These are phyloP conservation scores for Chrysanthemum lavandulifolium DNA, from an alignment of 129 eudicot species.

Conservation along the genomic window DNA sequence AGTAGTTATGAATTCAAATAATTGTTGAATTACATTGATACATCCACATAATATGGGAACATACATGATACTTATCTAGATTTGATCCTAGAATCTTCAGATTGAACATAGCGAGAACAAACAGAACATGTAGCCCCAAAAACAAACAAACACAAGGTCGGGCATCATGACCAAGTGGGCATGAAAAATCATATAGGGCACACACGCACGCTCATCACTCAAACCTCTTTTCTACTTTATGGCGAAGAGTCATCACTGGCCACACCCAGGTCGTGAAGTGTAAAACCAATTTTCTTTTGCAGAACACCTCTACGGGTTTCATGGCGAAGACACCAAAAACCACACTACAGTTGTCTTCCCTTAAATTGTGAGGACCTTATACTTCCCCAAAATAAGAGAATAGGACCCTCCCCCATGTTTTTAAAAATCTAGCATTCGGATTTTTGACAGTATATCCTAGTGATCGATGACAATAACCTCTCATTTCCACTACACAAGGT, in stretches of 20 bases:
- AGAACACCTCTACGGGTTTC: too few species aligned
- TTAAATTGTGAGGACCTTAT: conserved; percentile 33
- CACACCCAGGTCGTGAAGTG: too few species aligned
- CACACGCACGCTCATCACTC: conserved; percentile 20
- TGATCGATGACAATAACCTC: conserved; percentile 23
- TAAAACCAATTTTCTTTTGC: too few species aligned
- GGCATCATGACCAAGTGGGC: conserved; percentile 18
- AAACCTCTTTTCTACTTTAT: conserved; percentile 44
- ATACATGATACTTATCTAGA: too few species aligned
- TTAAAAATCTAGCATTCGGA: conserved; percentile 23
- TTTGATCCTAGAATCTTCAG: too few species aligned
- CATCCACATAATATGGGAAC: too few species aligned
- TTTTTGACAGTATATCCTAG: conserved; percentile 6
- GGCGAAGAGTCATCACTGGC: too few species aligned
- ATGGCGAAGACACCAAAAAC: conserved; percentile 33
- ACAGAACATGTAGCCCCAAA: conserved; percentile 4
- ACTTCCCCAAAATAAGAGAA: conserved; percentile 32
- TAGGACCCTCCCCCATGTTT: conserved; percentile 31
- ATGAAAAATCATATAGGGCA: background rate
- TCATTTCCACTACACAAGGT: conserved; percentile 33
- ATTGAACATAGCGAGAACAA: conserved; percentile 2
- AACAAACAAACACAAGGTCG: background rate
- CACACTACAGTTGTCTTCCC: conserved; percentile 29
- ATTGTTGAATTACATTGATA: too few species aligned
- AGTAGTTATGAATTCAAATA: too few species aligned